Base-by-base conservation (phyloP, 2,329 filamentous ascomycete species). In the Cercospora zeae-maydis region DNA sequence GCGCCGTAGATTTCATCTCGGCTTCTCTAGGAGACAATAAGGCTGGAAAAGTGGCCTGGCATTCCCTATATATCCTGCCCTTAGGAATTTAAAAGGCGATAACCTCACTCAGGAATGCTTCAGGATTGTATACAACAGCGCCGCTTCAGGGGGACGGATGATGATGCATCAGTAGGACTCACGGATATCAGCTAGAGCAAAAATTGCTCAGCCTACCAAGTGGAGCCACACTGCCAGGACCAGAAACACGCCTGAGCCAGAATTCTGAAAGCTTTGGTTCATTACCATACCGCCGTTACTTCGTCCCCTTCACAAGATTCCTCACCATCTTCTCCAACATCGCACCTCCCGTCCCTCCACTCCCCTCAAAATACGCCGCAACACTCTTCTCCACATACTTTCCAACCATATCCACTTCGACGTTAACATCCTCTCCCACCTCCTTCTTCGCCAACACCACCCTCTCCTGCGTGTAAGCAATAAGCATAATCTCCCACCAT, bases 401-500 rank as follows among this genome's bases (percentile, higher is more conserved):
- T 57, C 87, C 87, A 5, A 89, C 85, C 81, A 96, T 91, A 75
- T 97, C 93, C 59, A 96, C 93, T 81, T 97, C 93, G 36, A 97
- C 85, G 73, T 97, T 97, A 65, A 96, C 91, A 55, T 87, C 84
- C 5, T 96, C 91, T 2, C 93, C 92, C 31, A 84, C 79, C 77
- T 84, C 82, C 84, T 97, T 97, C 58, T 80, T 81, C 2, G 90
- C 91, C 66, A 92, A 87, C 14, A 96, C 89, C 14, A 99, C 88
- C 77, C 90, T 90, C 78, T 93, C 91, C 80, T 98, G 95, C 10
- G 95, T 97, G 78, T 99, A 99, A 8, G 90, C 86, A 76, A 99
- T 97, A 65, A 99, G 82, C 95, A 99, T 99, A 55, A 99, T 89
- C 83, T 98, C 95, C 79, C 84, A 89, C 85, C 88, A 97, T 76